Evolutionary conservation across 345 rosid genomes (phyloP).

Genomic region (Eutrema heterophyllum): DNA sequence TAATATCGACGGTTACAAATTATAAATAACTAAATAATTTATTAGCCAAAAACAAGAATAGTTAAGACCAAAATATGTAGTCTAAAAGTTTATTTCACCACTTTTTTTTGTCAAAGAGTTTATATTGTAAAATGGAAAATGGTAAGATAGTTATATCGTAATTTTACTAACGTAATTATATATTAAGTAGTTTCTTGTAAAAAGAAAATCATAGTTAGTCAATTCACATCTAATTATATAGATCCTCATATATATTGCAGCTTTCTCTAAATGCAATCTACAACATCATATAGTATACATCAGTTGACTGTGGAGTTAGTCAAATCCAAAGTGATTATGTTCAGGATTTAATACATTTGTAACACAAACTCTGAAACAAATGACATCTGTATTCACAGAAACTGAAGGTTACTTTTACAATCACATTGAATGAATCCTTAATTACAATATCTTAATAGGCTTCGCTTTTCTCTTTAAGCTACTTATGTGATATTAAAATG

Average conservation of each 20-base stretch:
- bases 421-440: conserved; percentile 13
- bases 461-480: conserved; percentile 12
- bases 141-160: neutral
- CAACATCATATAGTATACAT: neutral
- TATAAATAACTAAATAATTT: neutral
- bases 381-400: conserved; percentile 19
- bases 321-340: conserved; percentile 17
- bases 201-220: neutral
- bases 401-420: conserved; percentile 16
- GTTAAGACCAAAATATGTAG: neutral
- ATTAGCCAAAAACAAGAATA: neutral
- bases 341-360: conserved; percentile 13
- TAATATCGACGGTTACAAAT: conserved; percentile 20
- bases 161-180: neutral
- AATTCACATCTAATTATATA: neutral
- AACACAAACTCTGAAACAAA: conserved; percentile 10
- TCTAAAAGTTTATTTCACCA: neutral
- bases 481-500: conserved; percentile 29
- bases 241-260: neutral
- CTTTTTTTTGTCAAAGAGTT: too few relatives aligned
- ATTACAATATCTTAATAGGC: conserved; percentile 16
- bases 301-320: conserved; percentile 15
- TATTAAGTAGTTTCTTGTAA: neutral
- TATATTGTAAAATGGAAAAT: neutral
- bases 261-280: neutral